Conservation (phyloP, 1,284 basidiomycete genomes). For the Sanghuangporus weigelae region DNA sequence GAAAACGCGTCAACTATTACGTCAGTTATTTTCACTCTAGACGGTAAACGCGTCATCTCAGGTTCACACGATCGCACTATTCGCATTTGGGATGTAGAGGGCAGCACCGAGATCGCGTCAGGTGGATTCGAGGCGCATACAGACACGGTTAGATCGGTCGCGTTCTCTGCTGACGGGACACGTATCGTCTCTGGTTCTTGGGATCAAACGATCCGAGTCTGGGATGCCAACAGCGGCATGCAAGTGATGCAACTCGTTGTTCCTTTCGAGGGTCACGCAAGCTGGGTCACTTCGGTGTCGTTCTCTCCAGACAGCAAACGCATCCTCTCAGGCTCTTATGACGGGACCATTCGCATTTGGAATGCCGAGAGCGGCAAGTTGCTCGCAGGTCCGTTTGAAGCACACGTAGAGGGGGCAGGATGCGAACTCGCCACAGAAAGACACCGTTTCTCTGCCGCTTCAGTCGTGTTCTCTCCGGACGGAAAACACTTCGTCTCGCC, state of each 20-base stretch:
- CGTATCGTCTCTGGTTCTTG: background rate
- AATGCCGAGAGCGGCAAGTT: background rate
- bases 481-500: background rate
- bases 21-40: background rate
- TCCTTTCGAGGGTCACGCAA: too few species aligned
- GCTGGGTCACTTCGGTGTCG: too few species aligned
- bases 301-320: too few species aligned
- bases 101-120: background rate
- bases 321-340: too few species aligned
- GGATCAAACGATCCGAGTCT: background rate
- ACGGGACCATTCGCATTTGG: background rate
- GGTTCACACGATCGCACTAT: background rate
- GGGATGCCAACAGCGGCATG: too few species aligned
- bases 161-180: constrained; percentile 4
- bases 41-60: background rate
- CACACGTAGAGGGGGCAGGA: too few species aligned
- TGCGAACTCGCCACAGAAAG: background rate
- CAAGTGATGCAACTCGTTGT: too few species aligned
- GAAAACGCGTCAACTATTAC: background rate
- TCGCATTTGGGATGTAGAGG: constrained; percentile 1
- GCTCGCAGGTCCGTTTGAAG: too few species aligned
- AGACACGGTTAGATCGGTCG: background rate
- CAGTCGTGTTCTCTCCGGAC: constrained; percentile 2
- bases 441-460: background rate
- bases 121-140: background rate